A percentile compares a stretch with the other conserved stretches of the same genome.
Evolutionary conservation across 208 protist genomes (phyloP).

Genomic region (Acanthamoeba divionensis): DNA sequence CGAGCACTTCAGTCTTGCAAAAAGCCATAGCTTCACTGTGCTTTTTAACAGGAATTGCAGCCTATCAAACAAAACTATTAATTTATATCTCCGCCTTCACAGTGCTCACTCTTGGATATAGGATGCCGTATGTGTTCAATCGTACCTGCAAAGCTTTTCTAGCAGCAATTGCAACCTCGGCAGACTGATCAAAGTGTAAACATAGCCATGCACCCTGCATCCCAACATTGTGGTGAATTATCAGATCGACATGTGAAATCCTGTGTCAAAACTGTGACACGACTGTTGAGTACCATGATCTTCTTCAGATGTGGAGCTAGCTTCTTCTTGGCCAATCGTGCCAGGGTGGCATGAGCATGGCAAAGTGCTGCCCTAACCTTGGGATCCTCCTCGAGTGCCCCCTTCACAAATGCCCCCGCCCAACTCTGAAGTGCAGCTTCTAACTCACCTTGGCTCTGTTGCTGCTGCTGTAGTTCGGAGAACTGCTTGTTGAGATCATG

Average conservation of each 20-base stretch:
- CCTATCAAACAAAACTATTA: background rate
- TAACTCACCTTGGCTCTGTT: constrained; percentile 8
- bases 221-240: background rate
- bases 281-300: background rate
- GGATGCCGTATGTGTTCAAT: too few species aligned
- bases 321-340: constrained; percentile 49
- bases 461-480: background rate
- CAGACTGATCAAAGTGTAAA: constrained; percentile 42
- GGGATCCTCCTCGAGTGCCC: constrained; percentile 10
- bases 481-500: constrained; percentile 33
- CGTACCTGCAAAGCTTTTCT: constrained; percentile 16
- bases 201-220: constrained; percentile 43
- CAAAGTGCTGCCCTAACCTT: constrained; percentile 18
- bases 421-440: constrained; percentile 20
- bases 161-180: background rate
- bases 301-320: constrained; percentile 35
- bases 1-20: constrained; percentile 14
- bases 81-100: too few species aligned
- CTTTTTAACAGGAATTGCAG: background rate
- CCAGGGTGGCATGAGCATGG: constrained; percentile 8
- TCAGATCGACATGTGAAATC: background rate
- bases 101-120: too few species aligned
- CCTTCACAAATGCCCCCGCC: background rate
- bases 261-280: background rate
- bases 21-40: constrained; percentile 37